Evolutionary conservation across 1,139 yeast genomes (phyloP), one percentile per base, ranked within the genome.

Genomic region (Diutina sp.): DNA sequence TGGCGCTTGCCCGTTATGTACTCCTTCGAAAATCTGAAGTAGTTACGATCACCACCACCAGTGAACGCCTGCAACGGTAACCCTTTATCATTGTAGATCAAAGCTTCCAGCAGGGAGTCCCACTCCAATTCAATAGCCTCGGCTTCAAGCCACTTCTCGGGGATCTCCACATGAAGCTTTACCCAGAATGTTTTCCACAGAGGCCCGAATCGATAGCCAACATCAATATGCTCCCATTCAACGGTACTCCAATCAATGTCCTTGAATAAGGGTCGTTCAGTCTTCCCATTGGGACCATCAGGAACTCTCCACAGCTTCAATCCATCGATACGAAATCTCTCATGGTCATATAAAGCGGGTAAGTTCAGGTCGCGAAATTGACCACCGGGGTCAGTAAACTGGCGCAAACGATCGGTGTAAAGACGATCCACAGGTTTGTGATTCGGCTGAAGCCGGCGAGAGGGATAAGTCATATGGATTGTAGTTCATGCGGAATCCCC

Each of bases 111-210:
- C 58, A 83, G 82, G 55, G 90, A 83, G 66, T 93, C 96, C 91
- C 96, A 93, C 59, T 90, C 87, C 59, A 90, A 81, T 57, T 83
- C 73, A 53, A 90, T 77, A n/a, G 46, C 46, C 58, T 78, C 77
- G 48, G 77, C 78, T 51, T 72, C 57, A 21, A 76, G 62, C 87
- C 93, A 87, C 3, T 74, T 68, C 25, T 73, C 64, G 0, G 96
- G 96, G 7, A 91, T 73, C 38, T 74, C 73, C 60, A 88, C 70
- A 30, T 77, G 71, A 48, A 91, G 73, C 63, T 84, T 80, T 70
- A 93, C 90, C 99, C 99, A 93, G 63, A 90, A 95, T 1, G 97
- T 87, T 61, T 93, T 85, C 99, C 98, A 93, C 16, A 95, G 86
- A 1, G 98, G 98, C 0, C 97, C 97, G 69, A 87, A 90, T n/a